Evolutionary conservation across 208 protist species (phyloP).

Genomic region (Trypanosoma melophagium): DNA sequence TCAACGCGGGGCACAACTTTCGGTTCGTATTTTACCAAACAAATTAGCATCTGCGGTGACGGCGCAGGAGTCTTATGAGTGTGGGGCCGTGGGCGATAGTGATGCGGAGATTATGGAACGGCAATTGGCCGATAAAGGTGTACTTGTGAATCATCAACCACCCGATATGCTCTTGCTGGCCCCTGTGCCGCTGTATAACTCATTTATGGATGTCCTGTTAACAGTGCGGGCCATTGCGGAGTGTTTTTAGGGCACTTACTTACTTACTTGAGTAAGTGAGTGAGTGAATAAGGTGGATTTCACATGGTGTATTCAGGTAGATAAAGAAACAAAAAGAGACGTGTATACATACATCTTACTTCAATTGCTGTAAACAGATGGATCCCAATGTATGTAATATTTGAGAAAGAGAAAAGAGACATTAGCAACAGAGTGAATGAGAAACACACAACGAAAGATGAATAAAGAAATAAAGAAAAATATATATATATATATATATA

Average conservation of each 20-base stretch:
- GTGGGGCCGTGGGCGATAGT: conserved; percentile 29
- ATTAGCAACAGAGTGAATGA: neutral
- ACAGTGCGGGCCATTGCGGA: conserved; percentile 48
- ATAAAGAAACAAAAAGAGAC: no score
- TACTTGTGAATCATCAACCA: conserved; percentile 53
- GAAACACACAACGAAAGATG: neutral
- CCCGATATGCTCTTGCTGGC: conserved; percentile 77
- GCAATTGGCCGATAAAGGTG: conserved; percentile 47
- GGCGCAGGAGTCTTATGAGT: conserved; percentile 35
- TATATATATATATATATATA: no score
- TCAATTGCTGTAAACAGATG: no score
- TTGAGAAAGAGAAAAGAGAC: neutral
- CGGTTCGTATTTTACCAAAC: conserved; percentile 73
- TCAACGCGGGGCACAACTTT: conserved; percentile 88
- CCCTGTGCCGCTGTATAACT: conserved; percentile 92
- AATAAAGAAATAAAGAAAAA: no score
- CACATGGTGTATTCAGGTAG: no score
- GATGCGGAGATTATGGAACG: conserved; percentile 51
- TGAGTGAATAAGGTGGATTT: neutral
- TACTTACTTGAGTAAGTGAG: conserved; percentile 6
- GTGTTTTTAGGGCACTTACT: no score
- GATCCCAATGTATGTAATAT: no score
- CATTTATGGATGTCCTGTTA: conserved; percentile 85
- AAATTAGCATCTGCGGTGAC: conserved; percentile 28
- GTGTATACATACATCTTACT: no score